Percentiles rank a stretch among this genome's conserved stretches.
Evolutionary conservation across 345 rosid genomes (phyloP).

Genomic region (Barbarea vulgaris): DNA sequence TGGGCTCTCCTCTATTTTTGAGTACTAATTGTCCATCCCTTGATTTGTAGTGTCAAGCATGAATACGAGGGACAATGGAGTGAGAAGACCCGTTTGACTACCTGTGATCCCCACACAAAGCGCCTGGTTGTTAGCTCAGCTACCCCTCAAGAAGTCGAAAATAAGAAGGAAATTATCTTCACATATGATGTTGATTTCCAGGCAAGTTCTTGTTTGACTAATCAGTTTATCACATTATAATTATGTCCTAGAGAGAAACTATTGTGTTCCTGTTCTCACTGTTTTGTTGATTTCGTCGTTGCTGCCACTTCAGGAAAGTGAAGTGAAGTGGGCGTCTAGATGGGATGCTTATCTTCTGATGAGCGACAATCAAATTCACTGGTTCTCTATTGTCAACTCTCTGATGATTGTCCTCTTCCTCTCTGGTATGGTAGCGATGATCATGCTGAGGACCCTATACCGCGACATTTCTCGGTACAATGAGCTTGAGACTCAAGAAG

Average conservation of each 20-base stretch:
- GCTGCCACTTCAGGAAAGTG: slow-evolving; percentile 55
- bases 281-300: slow-evolving; percentile 14
- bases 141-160: slow-evolving; percentile 87
- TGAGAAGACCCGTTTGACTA: slow-evolving; percentile 68
- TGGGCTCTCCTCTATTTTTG: background rate
- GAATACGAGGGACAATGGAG: slow-evolving; percentile 80
- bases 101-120: slow-evolving; percentile 84
- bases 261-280: slow-evolving; percentile 1
- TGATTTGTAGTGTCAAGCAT: slow-evolving; percentile 67
- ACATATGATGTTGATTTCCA: slow-evolving; percentile 88
- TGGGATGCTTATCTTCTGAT: slow-evolving; percentile 89
- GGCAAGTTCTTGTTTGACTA: slow-evolving; percentile 46
- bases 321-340: slow-evolving; percentile 88
- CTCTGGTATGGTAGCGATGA: slow-evolving; percentile 89
- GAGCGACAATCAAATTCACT: slow-evolving; percentile 80
- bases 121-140: slow-evolving; percentile 76
- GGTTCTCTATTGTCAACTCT: slow-evolving; percentile 83
- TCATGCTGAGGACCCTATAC: slow-evolving; percentile 77
- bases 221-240: background rate
- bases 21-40: background rate
- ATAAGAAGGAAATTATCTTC: slow-evolving; percentile 76
- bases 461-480: slow-evolving; percentile 82
- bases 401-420: slow-evolving; percentile 84
- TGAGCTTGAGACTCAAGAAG: slow-evolving; percentile 82
- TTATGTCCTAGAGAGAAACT: background rate